Base-by-base conservation (phyloP, 2,329 filamentous ascomycete genomes). In the Fusarium sp. region DNA sequence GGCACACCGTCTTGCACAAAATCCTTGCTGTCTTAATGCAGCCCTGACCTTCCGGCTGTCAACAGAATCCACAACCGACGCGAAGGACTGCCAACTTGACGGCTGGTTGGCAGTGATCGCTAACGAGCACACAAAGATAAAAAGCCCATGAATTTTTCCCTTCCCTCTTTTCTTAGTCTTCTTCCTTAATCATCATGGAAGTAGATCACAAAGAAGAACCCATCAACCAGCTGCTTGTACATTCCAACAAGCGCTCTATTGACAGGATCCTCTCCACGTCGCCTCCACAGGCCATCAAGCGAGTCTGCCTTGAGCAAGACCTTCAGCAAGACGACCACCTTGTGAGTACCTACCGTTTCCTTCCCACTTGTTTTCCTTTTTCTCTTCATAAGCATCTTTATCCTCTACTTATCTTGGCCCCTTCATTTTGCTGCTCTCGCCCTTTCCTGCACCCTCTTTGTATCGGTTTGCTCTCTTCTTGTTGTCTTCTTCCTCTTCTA, bases 191-290 rank as follows among this genome's bases (percentile, higher is more conserved):
- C 25, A 13, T 7, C 30, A 72, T 72, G 70, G 56, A 60, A 10
- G 16, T 18, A 10, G 11, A 14, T 7, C 4, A n/a, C 13, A 14
- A 50, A 35, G 14, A 6, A 48, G 34, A 52, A 8, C 9, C 6
- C 9, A 45, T 50, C 41, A 45, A 61, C 13, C 8, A 10, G 11
- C 8, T 5, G 11, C 30, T n/a, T 11, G 18, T 48, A 23, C 10
- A 45, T 16, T 30, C 45, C 5, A 69, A 57, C 13, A 72, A 72
- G 56, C 41, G 69, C 11, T 13, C 35, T 2, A 20, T 30, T 48
- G 61, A 66, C 9, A 72, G 35, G 20, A 18, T n/a, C n/a, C 13
- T 25, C 11, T 63, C 60, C 2, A 3, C 23, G 4, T 57, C 52
- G 9, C 37, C 43, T 20, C 58, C 57, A 34, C 37, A 43, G 5